A percentile compares a stretch with the other conserved stretches of the same genome.
These are phyloP conservation scores for Elsinoe australis DNA, from an alignment of 2,329 filamentous ascomycete genomes.

Conservation along the genomic window DNA sequence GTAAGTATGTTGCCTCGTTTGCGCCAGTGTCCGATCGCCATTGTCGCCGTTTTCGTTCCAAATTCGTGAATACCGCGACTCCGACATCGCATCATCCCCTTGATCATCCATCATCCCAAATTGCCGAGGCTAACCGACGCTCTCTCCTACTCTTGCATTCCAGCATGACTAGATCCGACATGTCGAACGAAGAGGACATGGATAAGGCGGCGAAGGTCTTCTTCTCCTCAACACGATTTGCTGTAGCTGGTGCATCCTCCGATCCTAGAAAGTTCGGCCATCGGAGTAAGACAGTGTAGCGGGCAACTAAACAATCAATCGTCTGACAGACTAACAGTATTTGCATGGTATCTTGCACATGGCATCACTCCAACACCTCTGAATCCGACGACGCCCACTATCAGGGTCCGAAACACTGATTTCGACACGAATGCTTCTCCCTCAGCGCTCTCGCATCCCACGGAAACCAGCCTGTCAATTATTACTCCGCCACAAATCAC, in stretches of 20 bases:
- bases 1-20: neutral
- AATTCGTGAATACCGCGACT: neutral
- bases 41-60: neutral
- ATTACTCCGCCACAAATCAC: slow-evolving; percentile 81
- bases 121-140: slow-evolving; percentile 14
- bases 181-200: slow-evolving; percentile 36
- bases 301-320: neutral
- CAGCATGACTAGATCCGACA: slow-evolving; percentile 8
- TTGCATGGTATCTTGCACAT: slow-evolving; percentile 79
- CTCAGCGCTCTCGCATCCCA: slow-evolving; percentile 56
- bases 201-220: slow-evolving; percentile 67
- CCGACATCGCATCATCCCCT: slow-evolving; percentile 11
- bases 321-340: slow-evolving; percentile 49
- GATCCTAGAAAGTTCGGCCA: slow-evolving; percentile 82
- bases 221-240: slow-evolving; percentile 71
- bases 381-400: slow-evolving; percentile 62
- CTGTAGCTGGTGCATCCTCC: slow-evolving; percentile 82
- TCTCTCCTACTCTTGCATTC: neutral
- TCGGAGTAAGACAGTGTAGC: slow-evolving; percentile 53
- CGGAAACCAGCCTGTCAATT: slow-evolving; percentile 68
- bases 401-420: slow-evolving; percentile 53
- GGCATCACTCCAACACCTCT: slow-evolving; percentile 71
- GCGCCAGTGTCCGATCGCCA: neutral
- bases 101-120: neutral
- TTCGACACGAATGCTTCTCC: slow-evolving; percentile 61